Base-by-base conservation (phyloP, 2,329 filamentous ascomycete species). In the Diaporthe sp. region DNA sequence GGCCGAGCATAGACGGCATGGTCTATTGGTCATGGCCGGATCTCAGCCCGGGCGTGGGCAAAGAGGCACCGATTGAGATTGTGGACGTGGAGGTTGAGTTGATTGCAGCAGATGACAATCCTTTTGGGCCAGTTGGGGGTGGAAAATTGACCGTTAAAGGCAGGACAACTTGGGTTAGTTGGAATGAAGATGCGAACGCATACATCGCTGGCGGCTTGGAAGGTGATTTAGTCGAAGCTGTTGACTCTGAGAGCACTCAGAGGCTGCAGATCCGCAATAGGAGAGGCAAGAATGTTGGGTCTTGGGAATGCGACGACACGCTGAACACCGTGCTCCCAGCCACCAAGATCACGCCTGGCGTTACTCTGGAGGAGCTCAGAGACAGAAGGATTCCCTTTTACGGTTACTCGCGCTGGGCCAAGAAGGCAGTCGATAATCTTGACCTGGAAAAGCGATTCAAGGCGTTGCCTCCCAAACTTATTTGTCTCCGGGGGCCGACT, bases 231-330 rank as follows among this genome's bases (percentile, higher is more conserved):
- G 31, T 25, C 20, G 3, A 51, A 25, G 44, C 31, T 25, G 20
- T 49, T 17, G 20, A 25, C 12, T 7, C 63, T 37, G 17, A 49
- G 44, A n/a, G 12, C 6, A 25, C 44, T 37, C 20, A 37, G 10
- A 13, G 20, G 20, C 13, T 20, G 31, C 12, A n/a, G 17, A 67
- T 67, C 12, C 63, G 3, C 31, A 28, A 67, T 12, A 25, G 44
- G 22, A 51, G 20, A 9, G 63, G 63, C 44, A 20, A 37, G 20
- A 25, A 6, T 3, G 22, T 67, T 67, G 63, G 44, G 3, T 37
- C 13, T 37, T 67, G 63, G 63, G 63, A 39, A 51, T 51, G 63
- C 13, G 63, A 67, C 63, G 63, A 67, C 22, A 67, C 63, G 31
- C 44, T 67, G 44, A 67, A 67, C 28, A 67, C 44, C 28, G 63